Conservation (phyloP, 306 rosid genomes). For the Quillaja saponaria region DNA sequence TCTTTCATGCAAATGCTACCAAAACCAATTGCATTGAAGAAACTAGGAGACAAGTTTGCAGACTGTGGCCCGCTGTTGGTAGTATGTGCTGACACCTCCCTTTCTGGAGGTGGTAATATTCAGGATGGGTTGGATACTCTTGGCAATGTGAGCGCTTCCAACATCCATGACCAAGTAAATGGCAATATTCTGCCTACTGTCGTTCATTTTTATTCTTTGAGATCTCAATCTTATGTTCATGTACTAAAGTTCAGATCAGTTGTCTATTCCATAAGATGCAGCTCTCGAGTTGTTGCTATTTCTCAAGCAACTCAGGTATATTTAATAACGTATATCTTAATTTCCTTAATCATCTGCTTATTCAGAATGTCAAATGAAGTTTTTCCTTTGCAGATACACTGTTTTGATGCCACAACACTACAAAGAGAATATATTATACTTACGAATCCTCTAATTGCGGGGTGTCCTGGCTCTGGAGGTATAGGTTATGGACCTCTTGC, state of each 20-base stretch:
- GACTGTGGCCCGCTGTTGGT: slow-evolving; percentile 71
- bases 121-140: slow-evolving; percentile 53
- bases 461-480: slow-evolving; percentile 70
- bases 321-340: slow-evolving; percentile 8
- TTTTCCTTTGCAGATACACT: slow-evolving; percentile 73
- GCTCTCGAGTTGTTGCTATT: slow-evolving; percentile 79
- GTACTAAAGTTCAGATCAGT: slow-evolving; percentile 84
- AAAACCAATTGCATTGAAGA: slow-evolving; percentile 65
- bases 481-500: slow-evolving; percentile 95
- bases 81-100: slow-evolving; percentile 74
- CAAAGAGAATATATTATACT: slow-evolving; percentile 81
- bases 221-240: slow-evolving; percentile 77
- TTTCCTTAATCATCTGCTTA: slow-evolving; percentile 9
- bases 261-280: slow-evolving; percentile 86
- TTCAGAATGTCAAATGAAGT: slow-evolving; percentile 26
- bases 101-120: slow-evolving; percentile 51
- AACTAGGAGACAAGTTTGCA: slow-evolving; percentile 61
- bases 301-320: slow-evolving; percentile 85
- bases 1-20: slow-evolving; percentile 91
- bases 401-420: slow-evolving; percentile 71
- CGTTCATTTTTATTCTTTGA: slow-evolving; percentile 80
- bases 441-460: slow-evolving; percentile 68
- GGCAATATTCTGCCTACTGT: slow-evolving; percentile 67
- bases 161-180: slow-evolving; percentile 56
- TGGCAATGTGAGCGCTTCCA: slow-evolving; percentile 48